Base-by-base conservation (phyloP, 192 early-diverging fungal genomes). In the Spizellomyces punctatus region DNA sequence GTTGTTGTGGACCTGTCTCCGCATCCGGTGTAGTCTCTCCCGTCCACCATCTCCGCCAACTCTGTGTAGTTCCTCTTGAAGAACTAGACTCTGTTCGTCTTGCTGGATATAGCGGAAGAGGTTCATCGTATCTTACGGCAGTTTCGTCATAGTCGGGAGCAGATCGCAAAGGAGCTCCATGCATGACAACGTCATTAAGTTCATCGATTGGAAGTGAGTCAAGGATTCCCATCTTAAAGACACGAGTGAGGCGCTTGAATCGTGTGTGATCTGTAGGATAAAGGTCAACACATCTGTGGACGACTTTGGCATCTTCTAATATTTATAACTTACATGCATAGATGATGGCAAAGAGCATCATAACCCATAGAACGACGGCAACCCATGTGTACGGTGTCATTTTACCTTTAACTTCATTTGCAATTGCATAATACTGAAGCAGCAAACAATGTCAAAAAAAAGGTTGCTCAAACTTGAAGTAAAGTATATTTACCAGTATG, bases 191-290 rank as follows among this genome's bases (percentile, higher is more conserved):
- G 4, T 54, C 17, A 19, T 54, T 54, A 19, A 54, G 50, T 54
- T 54, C 50, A n/a, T 54, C 50, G 50, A 54, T 54, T 12, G 50
- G 50, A 19, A 54, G 12, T 54, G 50, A n/a, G 50, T 54, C 50
- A 12, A 54, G 50, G 50, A 54, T 12, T 2, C 50, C 50, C 50
- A 19, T 54, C 0, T 54, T 54, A 19, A n/a, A 54, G 50, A 54
- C 50, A 19, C 17, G 12, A 19, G 12, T 12, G 14, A 54, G 50
- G 50, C 50, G 50, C 14, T 19, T 12, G 12, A 54, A 19, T 19
- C 50, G 50, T 12, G 50, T 54, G 12, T 4, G 12, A 19, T 54
- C 50, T 54, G 17, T 19, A 54, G 50, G 50, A 36, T 19, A 2
- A 54, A 54, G 14, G 17, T 54, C 4, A n/a, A 54, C 14, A 2